phyloP scores from a whole-genome alignment of 129 eudicot species.

The Kitagawia praeruptora region DNA sequence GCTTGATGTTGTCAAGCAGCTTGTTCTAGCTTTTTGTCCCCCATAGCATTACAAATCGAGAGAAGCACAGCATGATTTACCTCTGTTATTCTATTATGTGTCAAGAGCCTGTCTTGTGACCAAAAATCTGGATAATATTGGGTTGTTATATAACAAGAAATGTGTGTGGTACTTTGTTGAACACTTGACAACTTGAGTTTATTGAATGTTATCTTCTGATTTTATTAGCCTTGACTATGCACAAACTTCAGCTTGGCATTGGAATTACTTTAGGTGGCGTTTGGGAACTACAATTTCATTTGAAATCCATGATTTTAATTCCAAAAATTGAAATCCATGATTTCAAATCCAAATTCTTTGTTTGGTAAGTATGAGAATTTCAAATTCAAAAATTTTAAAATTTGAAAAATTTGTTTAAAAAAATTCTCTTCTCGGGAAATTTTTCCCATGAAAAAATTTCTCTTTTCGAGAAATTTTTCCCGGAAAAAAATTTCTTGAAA shows the following conservation, averaged over 20 bases:
- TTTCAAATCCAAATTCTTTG: no score
- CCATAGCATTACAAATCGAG: not conserved
- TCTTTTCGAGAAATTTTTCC: no score
- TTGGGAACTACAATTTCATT: no score
- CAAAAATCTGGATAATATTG: not conserved
- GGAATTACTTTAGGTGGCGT: no score
- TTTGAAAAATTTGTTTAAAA: no score
- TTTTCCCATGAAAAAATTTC: no score
- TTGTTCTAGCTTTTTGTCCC: constrained; percentile 17
- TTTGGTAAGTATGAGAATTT: no score
- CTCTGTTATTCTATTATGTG: not conserved
- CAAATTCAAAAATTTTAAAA: no score
- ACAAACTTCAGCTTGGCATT: not conserved
- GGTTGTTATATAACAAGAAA: not conserved
- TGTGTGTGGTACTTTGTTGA: not conserved
- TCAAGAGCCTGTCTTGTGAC: not conserved
- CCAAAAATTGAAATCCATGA: no score
- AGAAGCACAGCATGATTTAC: not conserved
- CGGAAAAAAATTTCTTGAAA: no score
- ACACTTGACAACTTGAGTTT: not conserved
- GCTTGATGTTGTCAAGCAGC: constrained; percentile 13
- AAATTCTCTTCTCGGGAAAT: no score
- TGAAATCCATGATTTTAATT: no score
- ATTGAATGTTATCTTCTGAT: not conserved
- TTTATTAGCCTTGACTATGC: not conserved